Percentiles rank a stretch among this genome's conserved stretches.
Evolutionary conservation across 2,329 filamentous ascomycete species (phyloP).

Genomic region (Curvularia sp.): DNA sequence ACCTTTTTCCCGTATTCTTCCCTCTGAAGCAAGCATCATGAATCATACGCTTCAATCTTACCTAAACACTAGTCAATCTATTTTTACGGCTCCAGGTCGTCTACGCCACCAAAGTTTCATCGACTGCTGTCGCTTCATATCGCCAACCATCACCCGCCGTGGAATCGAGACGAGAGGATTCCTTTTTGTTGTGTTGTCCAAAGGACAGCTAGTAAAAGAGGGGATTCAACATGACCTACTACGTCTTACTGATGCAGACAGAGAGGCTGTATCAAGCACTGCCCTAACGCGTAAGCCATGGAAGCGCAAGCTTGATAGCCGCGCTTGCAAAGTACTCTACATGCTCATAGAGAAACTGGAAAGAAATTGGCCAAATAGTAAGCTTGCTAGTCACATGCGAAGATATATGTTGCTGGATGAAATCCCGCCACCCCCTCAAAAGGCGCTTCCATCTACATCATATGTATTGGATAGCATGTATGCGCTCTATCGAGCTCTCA

Average conservation of each 20-base stretch:
- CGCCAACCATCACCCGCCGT: constrained; percentile 8
- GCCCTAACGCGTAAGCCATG: background rate
- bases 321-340: background rate
- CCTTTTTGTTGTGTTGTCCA: constrained; percentile 14
- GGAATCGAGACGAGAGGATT: constrained; percentile 22
- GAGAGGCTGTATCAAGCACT: background rate
- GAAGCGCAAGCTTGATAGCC: background rate
- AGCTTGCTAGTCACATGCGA: background rate
- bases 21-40: constrained; percentile 4
- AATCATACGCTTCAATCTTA: constrained; percentile 9
- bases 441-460: constrained; percentile 1
- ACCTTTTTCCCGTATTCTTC: background rate
- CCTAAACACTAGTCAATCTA: constrained; percentile 9
- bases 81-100: constrained; percentile 14
- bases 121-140: constrained; percentile 24
- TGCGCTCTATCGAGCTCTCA: constrained; percentile 16
- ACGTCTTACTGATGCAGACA: background rate
- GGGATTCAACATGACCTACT: background rate
- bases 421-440: background rate
- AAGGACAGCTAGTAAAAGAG: background rate
- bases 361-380: background rate
- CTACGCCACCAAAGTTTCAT: constrained; percentile 20
- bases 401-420: constrained; percentile 7
- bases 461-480: constrained; percentile 20
- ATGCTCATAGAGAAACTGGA: constrained; percentile 3